phyloP scores from a whole-genome alignment of 2,329 filamentous ascomycete genomes.

The Ascochyta koolunga region DNA sequence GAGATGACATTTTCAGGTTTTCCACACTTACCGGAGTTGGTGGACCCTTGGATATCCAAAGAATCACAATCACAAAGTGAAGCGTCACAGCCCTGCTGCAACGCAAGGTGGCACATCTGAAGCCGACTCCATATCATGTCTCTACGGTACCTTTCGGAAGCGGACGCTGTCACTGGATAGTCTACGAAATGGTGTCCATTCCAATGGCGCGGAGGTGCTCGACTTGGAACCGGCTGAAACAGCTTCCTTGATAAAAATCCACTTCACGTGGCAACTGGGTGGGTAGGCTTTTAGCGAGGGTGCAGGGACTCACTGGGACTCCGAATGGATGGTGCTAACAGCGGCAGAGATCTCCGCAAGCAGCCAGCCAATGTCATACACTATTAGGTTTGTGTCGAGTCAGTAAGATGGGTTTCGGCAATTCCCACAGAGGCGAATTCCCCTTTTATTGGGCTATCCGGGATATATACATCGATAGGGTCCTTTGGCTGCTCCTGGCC shows the following conservation, averaged over 20 bases:
- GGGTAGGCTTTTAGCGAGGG: not conserved
- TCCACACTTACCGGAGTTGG: constrained; percentile 1
- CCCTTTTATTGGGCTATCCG: constrained; percentile 6
- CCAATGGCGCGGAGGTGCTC: not conserved
- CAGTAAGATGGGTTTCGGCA: constrained; percentile 6
- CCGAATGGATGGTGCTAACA: constrained; percentile 10
- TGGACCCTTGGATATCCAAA: not conserved
- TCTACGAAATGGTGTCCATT: not conserved
- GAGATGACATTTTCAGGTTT: constrained; percentile 8
- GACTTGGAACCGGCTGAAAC: constrained; percentile 5
- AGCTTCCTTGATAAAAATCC: constrained; percentile 1
- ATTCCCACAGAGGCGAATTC: constrained; percentile 11
- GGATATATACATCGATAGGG: constrained; percentile 8
- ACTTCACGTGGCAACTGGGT: constrained; percentile 7
- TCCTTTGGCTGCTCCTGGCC: not conserved
- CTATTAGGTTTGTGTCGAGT: constrained; percentile 8
- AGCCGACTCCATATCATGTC: not conserved
- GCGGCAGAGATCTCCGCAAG: constrained; percentile 14
- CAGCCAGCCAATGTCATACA: constrained; percentile 9
- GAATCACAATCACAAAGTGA: not conserved
- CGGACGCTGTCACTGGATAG: constrained; percentile 1
- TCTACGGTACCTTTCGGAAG: constrained; percentile 4
- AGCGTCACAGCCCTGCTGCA: not conserved
- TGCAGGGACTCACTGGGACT: constrained; percentile 6
- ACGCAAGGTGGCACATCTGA: not conserved